Evolutionary conservation across 108 stramenopile genomes (phyloP).

Genomic region (Cyclotella sp.): DNA sequence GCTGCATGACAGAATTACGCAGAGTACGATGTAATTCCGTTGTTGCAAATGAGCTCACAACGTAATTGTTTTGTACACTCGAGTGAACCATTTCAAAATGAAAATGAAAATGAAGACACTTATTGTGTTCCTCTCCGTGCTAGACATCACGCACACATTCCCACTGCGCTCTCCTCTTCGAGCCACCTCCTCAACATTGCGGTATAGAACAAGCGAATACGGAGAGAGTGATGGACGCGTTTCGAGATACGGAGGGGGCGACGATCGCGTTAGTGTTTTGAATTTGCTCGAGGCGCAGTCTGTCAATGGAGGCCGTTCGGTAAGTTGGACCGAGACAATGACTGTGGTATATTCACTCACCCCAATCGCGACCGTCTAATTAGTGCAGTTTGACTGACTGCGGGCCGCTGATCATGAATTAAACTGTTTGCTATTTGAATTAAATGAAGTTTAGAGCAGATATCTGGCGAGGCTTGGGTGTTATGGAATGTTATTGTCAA

Average conservation of each 20-base stretch:
- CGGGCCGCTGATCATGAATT: too few relatives aligned
- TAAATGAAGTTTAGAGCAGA: too few relatives aligned
- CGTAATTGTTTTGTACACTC: not conserved
- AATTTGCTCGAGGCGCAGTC: not conserved
- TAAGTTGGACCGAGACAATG: not conserved
- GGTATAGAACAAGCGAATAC: not conserved
- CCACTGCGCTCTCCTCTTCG: too few relatives aligned
- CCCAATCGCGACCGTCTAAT: too few relatives aligned
- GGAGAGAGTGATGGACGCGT: not conserved
- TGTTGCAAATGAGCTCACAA: not conserved
- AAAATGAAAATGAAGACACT: not conserved
- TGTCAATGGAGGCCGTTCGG: not conserved
- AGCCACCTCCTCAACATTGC: not conserved
- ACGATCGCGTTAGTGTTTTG: conserved; percentile 10
- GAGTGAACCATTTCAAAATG: not conserved
- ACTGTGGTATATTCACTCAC: too few relatives aligned
- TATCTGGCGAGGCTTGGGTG: too few relatives aligned
- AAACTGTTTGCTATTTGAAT: too few relatives aligned
- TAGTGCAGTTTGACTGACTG: too few relatives aligned
- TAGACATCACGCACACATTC: too few relatives aligned
- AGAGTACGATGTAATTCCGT: not conserved
- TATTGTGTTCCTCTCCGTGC: not conserved
- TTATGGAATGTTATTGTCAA: too few relatives aligned
- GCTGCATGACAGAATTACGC: too few relatives aligned
- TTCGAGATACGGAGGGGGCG: not conserved